These are phyloP conservation scores for Umbellularia californica DNA, from an alignment of 164 flowering plant species.

Conservation along the genomic window DNA sequence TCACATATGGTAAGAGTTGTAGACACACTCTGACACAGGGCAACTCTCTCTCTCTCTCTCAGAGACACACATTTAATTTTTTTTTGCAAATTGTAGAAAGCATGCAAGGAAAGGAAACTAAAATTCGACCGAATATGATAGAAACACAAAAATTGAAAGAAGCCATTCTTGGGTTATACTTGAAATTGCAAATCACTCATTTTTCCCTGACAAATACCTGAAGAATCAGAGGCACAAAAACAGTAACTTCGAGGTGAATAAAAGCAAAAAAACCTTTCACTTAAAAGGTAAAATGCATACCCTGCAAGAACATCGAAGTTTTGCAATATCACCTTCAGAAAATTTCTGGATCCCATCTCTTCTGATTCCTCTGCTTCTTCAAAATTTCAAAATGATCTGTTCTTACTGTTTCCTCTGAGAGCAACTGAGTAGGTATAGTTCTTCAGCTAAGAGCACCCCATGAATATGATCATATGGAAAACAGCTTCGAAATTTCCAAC, in stretches of 20 bases:
- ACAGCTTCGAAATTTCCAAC: too few relatives aligned
- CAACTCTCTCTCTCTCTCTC: too few relatives aligned
- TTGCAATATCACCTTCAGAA: slow-evolving; percentile 53
- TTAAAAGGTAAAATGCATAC: slow-evolving; percentile 24
- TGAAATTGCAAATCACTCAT: background rate
- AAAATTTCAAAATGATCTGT: too few relatives aligned
- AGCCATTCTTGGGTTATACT: background rate
- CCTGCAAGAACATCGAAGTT: slow-evolving; percentile 87
- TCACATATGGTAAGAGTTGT: too few relatives aligned
- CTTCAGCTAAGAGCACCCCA: too few relatives aligned
- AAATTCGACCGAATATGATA: background rate
- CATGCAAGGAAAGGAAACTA: background rate
- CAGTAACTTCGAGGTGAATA: background rate
- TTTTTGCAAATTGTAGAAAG: background rate
- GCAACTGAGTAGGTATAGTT: too few relatives aligned
- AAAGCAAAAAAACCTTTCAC: background rate
- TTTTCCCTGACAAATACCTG: background rate
- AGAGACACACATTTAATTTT: too few relatives aligned
- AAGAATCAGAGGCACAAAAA: background rate
- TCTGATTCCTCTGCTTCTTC: background rate
- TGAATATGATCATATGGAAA: too few relatives aligned
- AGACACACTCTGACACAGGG: too few relatives aligned
- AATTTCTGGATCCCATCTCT: slow-evolving; percentile 55
- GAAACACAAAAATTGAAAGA: background rate
- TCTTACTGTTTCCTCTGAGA: too few relatives aligned